A percentile compares a stretch with the other conserved stretches of the same genome.
These are phyloP conservation scores for Aspergillus coremiiformis DNA, from an alignment of 495 filamentous ascomycete species.

Conservation along the genomic window DNA sequence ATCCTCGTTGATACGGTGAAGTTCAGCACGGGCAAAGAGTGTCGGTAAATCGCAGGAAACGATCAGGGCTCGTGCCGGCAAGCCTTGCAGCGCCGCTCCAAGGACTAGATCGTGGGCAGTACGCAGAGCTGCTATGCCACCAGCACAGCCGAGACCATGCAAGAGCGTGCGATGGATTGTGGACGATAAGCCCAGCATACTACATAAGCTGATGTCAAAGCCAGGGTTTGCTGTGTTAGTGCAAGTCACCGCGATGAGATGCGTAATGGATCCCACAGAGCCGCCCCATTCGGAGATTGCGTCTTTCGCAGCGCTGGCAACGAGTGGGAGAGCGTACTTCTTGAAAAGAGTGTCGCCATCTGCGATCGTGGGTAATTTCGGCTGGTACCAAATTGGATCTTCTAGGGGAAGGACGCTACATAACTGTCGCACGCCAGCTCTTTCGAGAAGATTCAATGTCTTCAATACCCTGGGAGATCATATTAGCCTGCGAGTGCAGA, in stretches of 20 bases:
- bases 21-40: not conserved
- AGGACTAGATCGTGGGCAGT: not conserved
- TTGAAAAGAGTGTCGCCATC: not conserved
- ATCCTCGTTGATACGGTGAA: not conserved
- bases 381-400: not conserved
- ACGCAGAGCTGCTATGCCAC: not conserved
- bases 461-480: not conserved
- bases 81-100: not conserved
- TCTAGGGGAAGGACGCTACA: not conserved
- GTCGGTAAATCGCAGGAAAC: conserved; percentile 1
- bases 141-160: not conserved
- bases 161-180: not conserved
- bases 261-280: not conserved
- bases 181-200: not conserved
- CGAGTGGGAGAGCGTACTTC: not conserved
- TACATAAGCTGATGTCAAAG: not conserved
- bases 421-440: not conserved
- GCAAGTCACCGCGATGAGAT: not conserved
- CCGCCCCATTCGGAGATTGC: not conserved
- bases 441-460: not conserved
- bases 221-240: not conserved
- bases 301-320: not conserved
- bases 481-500: not conserved
- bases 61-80: not conserved
- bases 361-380: not conserved